Evolutionary conservation across 2,329 filamentous ascomycete species (phyloP).

Genomic region (Boeremia exigua): DNA sequence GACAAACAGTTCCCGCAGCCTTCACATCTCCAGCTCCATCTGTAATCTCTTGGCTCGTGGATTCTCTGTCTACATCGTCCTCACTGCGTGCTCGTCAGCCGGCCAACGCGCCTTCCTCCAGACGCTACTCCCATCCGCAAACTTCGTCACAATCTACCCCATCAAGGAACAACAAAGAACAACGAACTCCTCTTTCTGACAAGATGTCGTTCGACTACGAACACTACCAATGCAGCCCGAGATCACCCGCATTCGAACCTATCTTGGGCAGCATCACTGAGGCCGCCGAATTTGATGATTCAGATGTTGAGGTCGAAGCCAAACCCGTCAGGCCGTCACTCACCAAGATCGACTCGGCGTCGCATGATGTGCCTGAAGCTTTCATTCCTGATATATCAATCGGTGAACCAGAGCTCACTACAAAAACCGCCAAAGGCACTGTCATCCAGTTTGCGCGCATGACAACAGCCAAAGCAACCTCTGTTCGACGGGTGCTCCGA

Average conservation of each 20-base stretch:
- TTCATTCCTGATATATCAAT: slow-evolving; percentile 31
- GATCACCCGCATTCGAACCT: slow-evolving; percentile 29
- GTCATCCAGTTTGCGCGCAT: slow-evolving; percentile 30
- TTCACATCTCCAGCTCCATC: slow-evolving; percentile 22
- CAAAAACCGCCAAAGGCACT: slow-evolving; percentile 24
- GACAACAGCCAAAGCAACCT: slow-evolving; percentile 21
- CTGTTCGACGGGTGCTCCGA: slow-evolving; percentile 29
- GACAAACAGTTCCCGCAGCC: slow-evolving; percentile 9
- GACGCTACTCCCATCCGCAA: slow-evolving; percentile 12
- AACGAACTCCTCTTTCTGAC: background rate
- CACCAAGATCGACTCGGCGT: slow-evolving; percentile 20
- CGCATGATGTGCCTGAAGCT: slow-evolving; percentile 21
- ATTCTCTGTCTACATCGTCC: slow-evolving; percentile 24
- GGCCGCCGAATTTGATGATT: slow-evolving; percentile 30
- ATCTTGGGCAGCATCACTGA: slow-evolving; percentile 36
- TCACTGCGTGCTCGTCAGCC: slow-evolving; percentile 21
- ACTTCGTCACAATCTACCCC: slow-evolving; percentile 8
- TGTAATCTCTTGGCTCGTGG: slow-evolving; percentile 25
- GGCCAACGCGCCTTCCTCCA: slow-evolving; percentile 12
- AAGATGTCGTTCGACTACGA: slow-evolving; percentile 27
- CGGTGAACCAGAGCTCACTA: slow-evolving; percentile 26
- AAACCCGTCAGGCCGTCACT: slow-evolving; percentile 19
- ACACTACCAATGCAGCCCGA: slow-evolving; percentile 20
- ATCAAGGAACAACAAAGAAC: slow-evolving; percentile 5
- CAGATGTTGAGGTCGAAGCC: slow-evolving; percentile 6